Evolutionary conservation across 768 basidiomycete species (phyloP).

Genomic region (Xerocomellus amylosporus): DNA sequence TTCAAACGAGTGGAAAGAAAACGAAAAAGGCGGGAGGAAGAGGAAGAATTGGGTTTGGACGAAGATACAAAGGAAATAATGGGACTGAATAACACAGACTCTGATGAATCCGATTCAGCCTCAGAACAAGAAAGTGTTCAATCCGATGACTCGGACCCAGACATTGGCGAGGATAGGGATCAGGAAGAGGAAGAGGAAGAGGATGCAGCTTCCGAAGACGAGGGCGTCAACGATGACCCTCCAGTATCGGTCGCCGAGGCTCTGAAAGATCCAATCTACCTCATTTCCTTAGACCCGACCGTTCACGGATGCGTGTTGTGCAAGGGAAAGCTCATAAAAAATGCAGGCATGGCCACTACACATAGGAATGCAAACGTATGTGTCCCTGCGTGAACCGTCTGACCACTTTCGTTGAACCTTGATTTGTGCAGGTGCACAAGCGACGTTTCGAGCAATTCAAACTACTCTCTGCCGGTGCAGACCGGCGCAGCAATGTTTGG

Average conservation of each 20-base stretch:
- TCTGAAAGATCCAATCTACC: slow-evolving; percentile 61
- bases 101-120: slow-evolving; percentile 60
- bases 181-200: slow-evolving; percentile 33
- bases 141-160: slow-evolving; percentile 25
- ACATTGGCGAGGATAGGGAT: slow-evolving; percentile 18
- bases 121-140: slow-evolving; percentile 37
- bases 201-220: slow-evolving; percentile 25
- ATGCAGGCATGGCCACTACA: slow-evolving; percentile 48
- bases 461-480: slow-evolving; percentile 37
- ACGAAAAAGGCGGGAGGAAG: slow-evolving; percentile 55
- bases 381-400: slow-evolving; percentile 16
- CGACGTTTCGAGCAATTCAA: slow-evolving; percentile 56
- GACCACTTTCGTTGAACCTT: background rate
- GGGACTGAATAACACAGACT: slow-evolving; percentile 72
- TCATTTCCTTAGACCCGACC: slow-evolving; percentile 53
- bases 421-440: slow-evolving; percentile 52
- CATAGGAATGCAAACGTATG: slow-evolving; percentile 66
- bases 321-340: slow-evolving; percentile 71
- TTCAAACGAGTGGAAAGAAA: slow-evolving; percentile 78
- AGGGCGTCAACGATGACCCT: slow-evolving; percentile 34
- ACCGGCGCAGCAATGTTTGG: slow-evolving; percentile 48
- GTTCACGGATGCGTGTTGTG: slow-evolving; percentile 64
- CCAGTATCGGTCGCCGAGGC: slow-evolving; percentile 57
- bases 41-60: slow-evolving; percentile 63
- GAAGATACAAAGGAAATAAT: slow-evolving; percentile 61